phyloP scores from a whole-genome alignment of 495 filamentous ascomycete genomes.

The Annulohypoxylon moriforme region DNA sequence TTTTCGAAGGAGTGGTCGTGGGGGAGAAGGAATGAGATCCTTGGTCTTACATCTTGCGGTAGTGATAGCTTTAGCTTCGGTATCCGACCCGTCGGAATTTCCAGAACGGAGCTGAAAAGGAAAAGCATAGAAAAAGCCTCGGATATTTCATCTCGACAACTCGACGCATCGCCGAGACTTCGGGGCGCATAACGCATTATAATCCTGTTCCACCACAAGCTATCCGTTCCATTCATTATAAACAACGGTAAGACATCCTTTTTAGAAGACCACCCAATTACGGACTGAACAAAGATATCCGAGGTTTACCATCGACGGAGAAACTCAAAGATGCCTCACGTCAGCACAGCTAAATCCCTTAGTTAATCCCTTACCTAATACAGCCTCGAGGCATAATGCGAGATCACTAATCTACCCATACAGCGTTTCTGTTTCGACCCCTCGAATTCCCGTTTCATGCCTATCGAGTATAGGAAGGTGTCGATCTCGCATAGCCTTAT shows the following conservation, averaged over 20 bases:
- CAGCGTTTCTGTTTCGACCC: background rate
- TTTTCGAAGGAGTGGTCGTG: background rate
- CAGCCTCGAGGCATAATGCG: background rate
- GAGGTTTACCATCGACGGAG: background rate
- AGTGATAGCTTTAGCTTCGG: slow-evolving; percentile 5
- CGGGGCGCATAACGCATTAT: slow-evolving; percentile 17
- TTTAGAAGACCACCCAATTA: background rate
- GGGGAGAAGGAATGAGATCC: slow-evolving; percentile 19
- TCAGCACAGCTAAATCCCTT: slow-evolving; percentile 18
- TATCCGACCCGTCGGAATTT: slow-evolving; percentile 5
- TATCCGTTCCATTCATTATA: background rate
- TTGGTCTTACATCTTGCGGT: slow-evolving; percentile 1
- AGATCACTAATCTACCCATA: background rate
- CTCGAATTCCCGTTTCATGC: background rate
- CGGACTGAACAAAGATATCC: background rate
- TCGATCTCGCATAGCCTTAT: slow-evolving; percentile 18
- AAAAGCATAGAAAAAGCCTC: background rate
- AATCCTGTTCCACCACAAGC: slow-evolving; percentile 1
- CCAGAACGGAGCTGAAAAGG: slow-evolving; percentile 16
- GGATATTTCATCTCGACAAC: slow-evolving; percentile 5
- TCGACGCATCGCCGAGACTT: slow-evolving; percentile 1
- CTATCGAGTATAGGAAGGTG: slow-evolving; percentile 3
- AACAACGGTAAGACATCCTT: slow-evolving; percentile 1
- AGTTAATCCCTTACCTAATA: slow-evolving; percentile 10
- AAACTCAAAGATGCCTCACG: slow-evolving; percentile 26